A percentile compares a stretch with the other conserved stretches of the same genome.
These are phyloP conservation scores for Alternaria sp. DNA, from an alignment of 2,329 filamentous ascomycete genomes.

Conservation along the genomic window DNA sequence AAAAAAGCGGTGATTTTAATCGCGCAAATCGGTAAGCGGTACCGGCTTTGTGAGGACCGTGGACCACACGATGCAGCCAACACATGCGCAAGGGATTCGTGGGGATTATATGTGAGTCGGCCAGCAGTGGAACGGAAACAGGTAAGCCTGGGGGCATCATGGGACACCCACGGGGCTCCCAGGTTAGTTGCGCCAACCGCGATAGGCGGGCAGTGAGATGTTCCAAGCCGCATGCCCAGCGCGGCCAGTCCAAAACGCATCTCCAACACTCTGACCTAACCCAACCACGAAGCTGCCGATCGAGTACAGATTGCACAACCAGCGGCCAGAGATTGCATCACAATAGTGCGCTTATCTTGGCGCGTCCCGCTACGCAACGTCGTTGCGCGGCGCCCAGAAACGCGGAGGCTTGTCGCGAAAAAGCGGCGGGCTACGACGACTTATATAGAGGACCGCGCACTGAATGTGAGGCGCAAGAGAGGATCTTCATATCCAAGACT, in stretches of 20 bases:
- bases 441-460: slow-evolving; percentile 5
- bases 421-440: neutral
- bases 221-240: slow-evolving; percentile 16
- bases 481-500: slow-evolving; percentile 12
- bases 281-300: slow-evolving; percentile 8
- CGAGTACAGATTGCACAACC: slow-evolving; percentile 4
- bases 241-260: slow-evolving; percentile 9
- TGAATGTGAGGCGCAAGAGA: slow-evolving; percentile 6
- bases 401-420: slow-evolving; percentile 19
- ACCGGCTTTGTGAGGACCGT: slow-evolving; percentile 12
- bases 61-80: neutral
- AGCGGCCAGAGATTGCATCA: slow-evolving; percentile 4
- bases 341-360: slow-evolving; percentile 9
- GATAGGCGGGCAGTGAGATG: slow-evolving; percentile 9
- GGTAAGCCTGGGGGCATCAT: neutral
- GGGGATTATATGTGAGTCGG: slow-evolving; percentile 2
- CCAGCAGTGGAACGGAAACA: neutral
- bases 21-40: slow-evolving; percentile 4
- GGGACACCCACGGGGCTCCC: neutral
- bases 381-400: slow-evolving; percentile 16
- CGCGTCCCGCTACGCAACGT: slow-evolving; percentile 7
- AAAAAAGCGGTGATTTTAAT: slow-evolving; percentile 7
- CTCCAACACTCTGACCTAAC: slow-evolving; percentile 2
- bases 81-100: neutral
- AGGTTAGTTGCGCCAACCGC: slow-evolving; percentile 8